Base-by-base conservation (phyloP, 257 asterid genomes). In the Solanum tarapatanum region DNA sequence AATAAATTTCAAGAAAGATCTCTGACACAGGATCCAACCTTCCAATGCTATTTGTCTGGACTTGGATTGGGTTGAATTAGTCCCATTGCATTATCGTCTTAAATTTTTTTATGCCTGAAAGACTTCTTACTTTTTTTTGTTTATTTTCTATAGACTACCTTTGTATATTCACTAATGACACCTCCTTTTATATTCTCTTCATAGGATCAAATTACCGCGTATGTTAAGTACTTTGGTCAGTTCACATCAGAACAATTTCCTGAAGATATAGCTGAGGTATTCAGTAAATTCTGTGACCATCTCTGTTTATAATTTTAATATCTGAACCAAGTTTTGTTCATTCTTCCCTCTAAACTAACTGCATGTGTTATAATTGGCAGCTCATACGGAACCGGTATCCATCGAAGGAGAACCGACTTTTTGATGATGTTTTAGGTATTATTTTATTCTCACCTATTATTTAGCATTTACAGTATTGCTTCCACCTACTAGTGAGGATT, bases 231-330 rank as follows among this genome's bases (percentile, higher is more conserved):
- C 91, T 97, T 97, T 90, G 99, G 98, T 87, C 99, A 97, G 45
- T 97, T 96, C 92, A 95, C 99, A 84, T 95, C 99, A 68, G 99
- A 96, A 90, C 98, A 94, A 64, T 97, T 97, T 93, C 96, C 99
- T 76, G 99, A 97, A 90, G 99, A 97, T 75, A 92, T 97, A 90
- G 98, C 98, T 14, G 98, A 97, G 99, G 99, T 96, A 93, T 83
- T 87, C 84, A 84, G 86, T 87, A 51, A 45, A 82, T 48, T 82
- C 85, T 48, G 85, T 48, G 21, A 82, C 82, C 41, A 6, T 82
- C 19, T 82, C 62, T 80, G 24, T 19, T 80, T 19, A 80, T 48
- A 45, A 48, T 28, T 80, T 79, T 82, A 48, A 21, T 58, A 24
- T 68, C 66, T 58, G 26, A 19, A 24, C 19, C 11, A 19, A 30